Evolutionary conservation across 805 yeast species (phyloP).

Genomic region (Sugiyamaella smithiae): DNA sequence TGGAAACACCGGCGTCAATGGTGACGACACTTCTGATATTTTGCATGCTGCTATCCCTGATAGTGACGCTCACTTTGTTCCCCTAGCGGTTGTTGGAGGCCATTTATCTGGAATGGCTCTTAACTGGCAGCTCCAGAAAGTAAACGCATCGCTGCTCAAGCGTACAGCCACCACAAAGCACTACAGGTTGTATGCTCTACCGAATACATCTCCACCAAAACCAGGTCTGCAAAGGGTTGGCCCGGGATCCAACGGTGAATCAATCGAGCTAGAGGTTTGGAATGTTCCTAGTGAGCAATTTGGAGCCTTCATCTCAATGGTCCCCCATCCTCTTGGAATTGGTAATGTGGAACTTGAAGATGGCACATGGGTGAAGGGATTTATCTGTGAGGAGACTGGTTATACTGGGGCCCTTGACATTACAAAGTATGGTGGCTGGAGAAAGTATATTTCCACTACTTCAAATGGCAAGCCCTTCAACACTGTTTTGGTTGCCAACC

Average conservation of each 20-base stretch:
- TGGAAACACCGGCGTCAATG: slow-evolving; percentile 49
- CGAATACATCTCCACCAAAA: slow-evolving; percentile 74
- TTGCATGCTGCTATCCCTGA: slow-evolving; percentile 46
- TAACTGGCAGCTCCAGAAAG: slow-evolving; percentile 90
- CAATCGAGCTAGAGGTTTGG: slow-evolving; percentile 77
- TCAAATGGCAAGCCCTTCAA: slow-evolving; percentile 59
- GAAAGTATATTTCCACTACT: slow-evolving; percentile 45
- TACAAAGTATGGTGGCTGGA: slow-evolving; percentile 89
- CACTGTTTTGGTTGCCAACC: slow-evolving; percentile 88
- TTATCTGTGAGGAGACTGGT: slow-evolving; percentile 91
- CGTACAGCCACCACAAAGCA: slow-evolving; percentile 66
- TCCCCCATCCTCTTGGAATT: slow-evolving; percentile 92
- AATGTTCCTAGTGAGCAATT: slow-evolving; percentile 73
- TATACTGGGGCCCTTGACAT: slow-evolving; percentile 73
- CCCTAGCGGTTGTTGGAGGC: slow-evolving; percentile 94
- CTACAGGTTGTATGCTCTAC: slow-evolving; percentile 79
- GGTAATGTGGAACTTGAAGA: slow-evolving; percentile 82
- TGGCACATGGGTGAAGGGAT: slow-evolving; percentile 87
- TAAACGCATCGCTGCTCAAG: slow-evolving; percentile 66
- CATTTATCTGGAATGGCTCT: slow-evolving; percentile 85
- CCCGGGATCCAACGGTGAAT: slow-evolving; percentile 45
- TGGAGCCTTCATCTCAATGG: slow-evolving; percentile 82
- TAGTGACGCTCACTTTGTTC: slow-evolving; percentile 41
- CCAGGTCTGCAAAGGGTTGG: slow-evolving; percentile 82
- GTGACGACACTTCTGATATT: slow-evolving; percentile 43